Conservation (phyloP, 257 asterid genomes). For the Rhazya stricta region DNA sequence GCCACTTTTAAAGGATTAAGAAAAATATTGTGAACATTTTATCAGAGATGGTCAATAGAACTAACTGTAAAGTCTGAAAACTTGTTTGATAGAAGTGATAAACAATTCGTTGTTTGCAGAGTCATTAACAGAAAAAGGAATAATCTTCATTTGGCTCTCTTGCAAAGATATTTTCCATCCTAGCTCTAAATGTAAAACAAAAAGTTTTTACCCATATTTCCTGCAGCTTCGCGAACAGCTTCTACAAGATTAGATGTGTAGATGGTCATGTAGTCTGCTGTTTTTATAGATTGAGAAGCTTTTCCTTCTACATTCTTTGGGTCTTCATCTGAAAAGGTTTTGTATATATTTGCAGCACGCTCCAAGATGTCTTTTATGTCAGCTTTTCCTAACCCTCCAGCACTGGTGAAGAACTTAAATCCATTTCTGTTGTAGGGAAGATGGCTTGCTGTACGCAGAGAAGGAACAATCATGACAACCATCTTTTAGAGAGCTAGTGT, state of each 20-base stretch:
- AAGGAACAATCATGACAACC: slow-evolving; percentile 25
- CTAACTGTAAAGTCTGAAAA: neutral
- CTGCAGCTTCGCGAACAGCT: slow-evolving; percentile 95
- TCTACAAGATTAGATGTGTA: slow-evolving; percentile 90
- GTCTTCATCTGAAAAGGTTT: slow-evolving; percentile 51
- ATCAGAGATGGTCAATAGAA: neutral
- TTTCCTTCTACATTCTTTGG: slow-evolving; percentile 37
- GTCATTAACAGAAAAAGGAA: neutral
- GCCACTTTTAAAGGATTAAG: neutral
- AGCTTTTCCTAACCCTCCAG: slow-evolving; percentile 93
- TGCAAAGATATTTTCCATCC: neutral
- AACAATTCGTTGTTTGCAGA: neutral
- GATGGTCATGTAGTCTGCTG: slow-evolving; percentile 79
- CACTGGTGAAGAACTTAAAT: slow-evolving; percentile 81
- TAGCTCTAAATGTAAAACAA: slow-evolving; percentile 7
- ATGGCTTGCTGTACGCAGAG: slow-evolving; percentile 80
- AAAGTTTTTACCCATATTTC: slow-evolving; percentile 50
- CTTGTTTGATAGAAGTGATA: neutral
- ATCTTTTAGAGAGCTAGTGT: slow-evolving; percentile 6
- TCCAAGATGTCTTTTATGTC: slow-evolving; percentile 94
- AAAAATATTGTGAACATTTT: neutral
- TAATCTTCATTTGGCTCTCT: neutral
- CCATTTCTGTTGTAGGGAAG: slow-evolving; percentile 98
- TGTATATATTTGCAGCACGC: slow-evolving; percentile 65
- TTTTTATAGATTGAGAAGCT: slow-evolving; percentile 49